Evolutionary conservation across 164 flowering plant species (phyloP), one percentile per base, ranked within the genome.

Genomic region (Berberis thunbergii): DNA sequence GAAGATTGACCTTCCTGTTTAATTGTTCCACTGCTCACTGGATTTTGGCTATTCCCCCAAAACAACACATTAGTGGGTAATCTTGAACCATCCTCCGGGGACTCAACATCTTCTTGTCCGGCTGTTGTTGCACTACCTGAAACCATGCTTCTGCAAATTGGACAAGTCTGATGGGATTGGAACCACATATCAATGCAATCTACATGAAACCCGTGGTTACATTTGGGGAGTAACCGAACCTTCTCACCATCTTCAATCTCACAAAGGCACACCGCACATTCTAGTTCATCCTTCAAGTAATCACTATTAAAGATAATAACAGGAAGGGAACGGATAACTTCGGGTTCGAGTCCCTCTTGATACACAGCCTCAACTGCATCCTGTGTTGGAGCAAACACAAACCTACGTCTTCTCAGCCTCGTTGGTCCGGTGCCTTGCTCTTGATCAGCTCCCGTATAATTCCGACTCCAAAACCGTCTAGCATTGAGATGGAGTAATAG

Each of bases 141-240:
- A 43, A 88, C 79, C 0, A 81, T 65, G 72, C 70, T 72, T 57
- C 96, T 73, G 55, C 96, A 89, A 2, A 89, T 68, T 0, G 90
- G 91, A 59, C 97, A 90, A 12, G 91, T 89, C 12, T 88, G 78
- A 65, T 89, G 94, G 4, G 94, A 84, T 44, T 87, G 85, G 52
- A 89, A 84, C 97, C 97, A 89, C 89, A 80, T 89, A 61, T 87
- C 97, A 61, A 90, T 90, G 65, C 94, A 87, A 2, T 83, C 89
- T 1, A 83, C 76, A 67, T 90, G 97, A 72, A 86, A 90, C 0
- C 91, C 87, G 68, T 90, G 97, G 64, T 73, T 83, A 68, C 97
- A 90, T 64, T 81, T 81, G 0, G 89, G 90, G 3, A 90, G 69
- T 68, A 87, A 45, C 57, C 88, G 76, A 0, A 82, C 79, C 50